Evolutionary conservation across 495 filamentous ascomycete species (phyloP).

Genomic region (Aspergillus homomorphus): DNA sequence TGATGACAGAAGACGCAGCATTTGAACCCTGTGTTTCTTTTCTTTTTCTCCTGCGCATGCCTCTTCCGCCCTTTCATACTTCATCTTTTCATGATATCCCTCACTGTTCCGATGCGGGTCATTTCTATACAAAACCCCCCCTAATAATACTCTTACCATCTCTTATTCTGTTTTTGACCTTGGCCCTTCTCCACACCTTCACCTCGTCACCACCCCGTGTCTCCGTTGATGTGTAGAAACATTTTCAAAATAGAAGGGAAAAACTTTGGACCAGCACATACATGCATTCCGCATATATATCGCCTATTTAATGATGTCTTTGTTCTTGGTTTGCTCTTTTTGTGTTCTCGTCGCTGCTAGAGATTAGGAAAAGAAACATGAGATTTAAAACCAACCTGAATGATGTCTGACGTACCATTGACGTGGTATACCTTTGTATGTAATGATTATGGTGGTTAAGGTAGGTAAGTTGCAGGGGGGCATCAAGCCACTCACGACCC

Average conservation of each 20-base stretch:
- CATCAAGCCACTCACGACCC: not conserved
- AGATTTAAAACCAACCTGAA: not conserved
- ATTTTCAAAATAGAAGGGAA: slow-evolving; percentile 21
- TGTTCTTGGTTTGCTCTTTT: not conserved
- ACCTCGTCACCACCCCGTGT: slow-evolving; percentile 2
- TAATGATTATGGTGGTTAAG: too few species aligned
- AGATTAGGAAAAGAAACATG: not conserved
- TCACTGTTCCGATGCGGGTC: slow-evolving; percentile 31
- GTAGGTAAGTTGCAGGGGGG: not conserved
- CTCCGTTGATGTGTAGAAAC: slow-evolving; percentile 14
- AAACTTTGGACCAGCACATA: slow-evolving; percentile 12
- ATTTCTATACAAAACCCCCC: slow-evolving; percentile 27
- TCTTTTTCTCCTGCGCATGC: slow-evolving; percentile 18
- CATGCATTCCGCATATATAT: not conserved
- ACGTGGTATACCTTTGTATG: not conserved
- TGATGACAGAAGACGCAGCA: slow-evolving; percentile 50
- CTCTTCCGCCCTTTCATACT: slow-evolving; percentile 15
- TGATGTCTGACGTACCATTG: not conserved
- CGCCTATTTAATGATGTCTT: not conserved
- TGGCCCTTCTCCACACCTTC: slow-evolving; percentile 5
- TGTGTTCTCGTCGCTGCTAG: not conserved
- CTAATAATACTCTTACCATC: slow-evolving; percentile 32
- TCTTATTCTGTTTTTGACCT: slow-evolving; percentile 14
- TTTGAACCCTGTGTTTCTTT: slow-evolving; percentile 34
- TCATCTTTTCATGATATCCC: slow-evolving; percentile 35